Conservation (phyloP, 1,139 yeast species). For the Magnusiomyces sp. region DNA sequence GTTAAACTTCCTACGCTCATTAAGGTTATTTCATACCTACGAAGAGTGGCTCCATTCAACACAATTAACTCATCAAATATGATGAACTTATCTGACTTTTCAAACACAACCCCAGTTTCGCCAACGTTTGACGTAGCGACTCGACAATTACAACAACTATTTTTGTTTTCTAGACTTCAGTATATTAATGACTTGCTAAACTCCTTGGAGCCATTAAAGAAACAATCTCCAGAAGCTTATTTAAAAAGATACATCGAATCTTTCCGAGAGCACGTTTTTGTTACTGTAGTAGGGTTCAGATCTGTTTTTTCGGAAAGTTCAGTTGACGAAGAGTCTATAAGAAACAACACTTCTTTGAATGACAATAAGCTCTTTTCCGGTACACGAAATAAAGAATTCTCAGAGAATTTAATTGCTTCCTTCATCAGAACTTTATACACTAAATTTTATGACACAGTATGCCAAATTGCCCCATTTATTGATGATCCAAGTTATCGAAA, state of each 20-base stretch:
- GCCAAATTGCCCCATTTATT: slow-evolving; percentile 34
- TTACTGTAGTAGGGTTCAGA: slow-evolving; percentile 56
- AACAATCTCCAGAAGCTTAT: slow-evolving; percentile 48
- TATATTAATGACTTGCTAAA: slow-evolving; percentile 39
- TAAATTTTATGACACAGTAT: slow-evolving; percentile 32
- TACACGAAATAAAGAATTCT: too few species aligned
- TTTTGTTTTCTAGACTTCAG: slow-evolving; percentile 30
- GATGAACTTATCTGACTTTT: slow-evolving; percentile 4
- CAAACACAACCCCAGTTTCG: slow-evolving; percentile 12
- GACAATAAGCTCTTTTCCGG: too few species aligned
- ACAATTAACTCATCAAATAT: slow-evolving; percentile 4
- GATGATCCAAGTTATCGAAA: slow-evolving; percentile 43
- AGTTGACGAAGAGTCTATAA: too few species aligned
- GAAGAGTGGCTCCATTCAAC: slow-evolving; percentile 36
- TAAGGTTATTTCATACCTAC: slow-evolving; percentile 68
- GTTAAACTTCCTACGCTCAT: slow-evolving; percentile 68
- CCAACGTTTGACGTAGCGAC: slow-evolving; percentile 2
- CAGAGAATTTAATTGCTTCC: slow-evolving; percentile 30
- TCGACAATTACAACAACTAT: slow-evolving; percentile 28
- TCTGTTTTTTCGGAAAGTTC: slow-evolving; percentile 46
- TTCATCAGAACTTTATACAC: slow-evolving; percentile 36
- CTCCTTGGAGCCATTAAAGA: slow-evolving; percentile 46
- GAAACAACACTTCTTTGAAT: too few species aligned
- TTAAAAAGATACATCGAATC: slow-evolving; percentile 74
- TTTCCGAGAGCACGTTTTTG: slow-evolving; percentile 72